Evolutionary conservation across 306 rosid species (phyloP).

Genomic region (Dryas drummondii): DNA sequence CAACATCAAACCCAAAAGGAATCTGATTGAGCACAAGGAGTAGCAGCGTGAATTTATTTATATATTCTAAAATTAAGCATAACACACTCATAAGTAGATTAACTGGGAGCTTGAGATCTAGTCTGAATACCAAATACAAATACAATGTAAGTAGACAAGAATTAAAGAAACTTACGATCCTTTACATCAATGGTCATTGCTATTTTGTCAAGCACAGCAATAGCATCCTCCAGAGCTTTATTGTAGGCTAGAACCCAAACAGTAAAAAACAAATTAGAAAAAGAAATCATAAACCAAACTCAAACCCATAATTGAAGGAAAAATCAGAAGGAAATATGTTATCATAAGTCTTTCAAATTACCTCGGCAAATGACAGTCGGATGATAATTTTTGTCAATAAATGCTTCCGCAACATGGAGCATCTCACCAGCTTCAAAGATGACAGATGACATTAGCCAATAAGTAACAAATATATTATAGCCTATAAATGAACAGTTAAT

Average conservation of each 20-base stretch:
- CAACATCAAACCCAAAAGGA: neutral
- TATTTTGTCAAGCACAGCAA: slow-evolving; percentile 87
- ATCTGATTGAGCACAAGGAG: neutral
- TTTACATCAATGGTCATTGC: slow-evolving; percentile 79
- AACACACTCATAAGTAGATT: neutral
- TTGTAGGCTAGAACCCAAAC: slow-evolving; percentile 64
- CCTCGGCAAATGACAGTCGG: slow-evolving; percentile 99
- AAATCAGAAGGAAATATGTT: neutral
- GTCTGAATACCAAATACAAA: neutral
- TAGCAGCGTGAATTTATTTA: neutral
- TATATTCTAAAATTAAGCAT: neutral
- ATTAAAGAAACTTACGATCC: slow-evolving; percentile 68
- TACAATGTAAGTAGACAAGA: neutral
- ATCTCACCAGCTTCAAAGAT: slow-evolving; percentile 84
- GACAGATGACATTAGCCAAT: neutral
- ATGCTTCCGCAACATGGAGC: slow-evolving; percentile 97
- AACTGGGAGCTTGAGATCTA: neutral
- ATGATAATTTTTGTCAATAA: slow-evolving; percentile 80
- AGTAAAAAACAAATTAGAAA: slow-evolving; percentile 13
- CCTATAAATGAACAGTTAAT: neutral
- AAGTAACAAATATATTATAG: neutral
- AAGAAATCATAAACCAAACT: neutral
- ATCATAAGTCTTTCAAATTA: neutral
- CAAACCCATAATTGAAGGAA: neutral
- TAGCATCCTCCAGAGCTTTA: slow-evolving; percentile 95